These are phyloP conservation scores for Saksenaea oblongispora DNA, from an alignment of 371 early-diverging fungal species.

Conservation along the genomic window DNA sequence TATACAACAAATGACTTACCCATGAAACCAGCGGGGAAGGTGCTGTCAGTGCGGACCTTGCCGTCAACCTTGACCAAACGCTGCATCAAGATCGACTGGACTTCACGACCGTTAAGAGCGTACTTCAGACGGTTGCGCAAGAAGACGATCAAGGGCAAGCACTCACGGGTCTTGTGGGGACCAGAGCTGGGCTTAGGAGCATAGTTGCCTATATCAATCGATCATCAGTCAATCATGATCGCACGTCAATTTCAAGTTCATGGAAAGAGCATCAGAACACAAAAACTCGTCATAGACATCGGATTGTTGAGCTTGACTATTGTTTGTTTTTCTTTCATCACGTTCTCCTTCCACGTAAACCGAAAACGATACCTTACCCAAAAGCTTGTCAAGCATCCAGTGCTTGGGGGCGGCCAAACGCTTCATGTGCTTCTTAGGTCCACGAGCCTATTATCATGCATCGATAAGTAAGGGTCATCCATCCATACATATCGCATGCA, in stretches of 20 bases:
- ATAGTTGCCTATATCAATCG: conserved; percentile 48
- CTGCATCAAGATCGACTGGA: conserved; percentile 96
- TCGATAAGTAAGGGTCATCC: not conserved
- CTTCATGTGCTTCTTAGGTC: conserved; percentile 99
- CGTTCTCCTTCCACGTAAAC: not conserved
- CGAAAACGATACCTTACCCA: conserved; percentile 31
- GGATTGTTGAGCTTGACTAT: conserved; percentile 31
- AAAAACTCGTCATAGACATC: conserved; percentile 31
- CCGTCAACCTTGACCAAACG: conserved; percentile 99
- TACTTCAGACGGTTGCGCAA: conserved; percentile 99
- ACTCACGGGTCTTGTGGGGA: conserved; percentile 99
- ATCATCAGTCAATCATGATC: not conserved
- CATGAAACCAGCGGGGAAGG: conserved; percentile 99
- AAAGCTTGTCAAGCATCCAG: conserved; percentile 99
- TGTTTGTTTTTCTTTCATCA: conserved; percentile 22
- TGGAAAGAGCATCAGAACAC: conserved; percentile 15
- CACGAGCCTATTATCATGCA: conserved; percentile 79
- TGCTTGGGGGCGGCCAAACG: conserved; percentile 99
- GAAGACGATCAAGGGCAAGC: conserved; percentile 98
- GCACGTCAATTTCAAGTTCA: not conserved
- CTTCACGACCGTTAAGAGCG: conserved; percentile 98
- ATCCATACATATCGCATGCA: conserved; percentile 2
- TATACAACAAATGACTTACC: conserved; percentile 44
- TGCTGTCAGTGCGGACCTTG: conserved; percentile 98
- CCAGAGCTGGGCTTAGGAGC: conserved; percentile 98